Conservation (phyloP, 192 early-diverging fungal genomes). For the Coemansia sp. region DNA sequence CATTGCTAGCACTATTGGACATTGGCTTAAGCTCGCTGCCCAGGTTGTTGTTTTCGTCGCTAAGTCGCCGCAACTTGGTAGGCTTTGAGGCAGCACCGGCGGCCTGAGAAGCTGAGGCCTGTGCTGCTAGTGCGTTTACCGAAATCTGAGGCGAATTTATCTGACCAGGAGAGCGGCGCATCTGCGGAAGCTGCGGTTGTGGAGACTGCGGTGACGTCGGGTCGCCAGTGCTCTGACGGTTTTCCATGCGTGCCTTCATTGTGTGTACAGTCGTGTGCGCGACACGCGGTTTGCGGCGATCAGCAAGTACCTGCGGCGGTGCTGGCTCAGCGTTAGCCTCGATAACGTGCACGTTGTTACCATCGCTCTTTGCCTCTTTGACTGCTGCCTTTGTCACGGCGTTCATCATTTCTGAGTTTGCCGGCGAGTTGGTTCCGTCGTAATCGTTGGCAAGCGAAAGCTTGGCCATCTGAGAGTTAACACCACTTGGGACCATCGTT, state of each 20-base stretch:
- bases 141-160: constrained; percentile 21
- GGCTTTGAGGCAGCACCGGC: constrained; percentile 15
- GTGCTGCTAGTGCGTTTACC: constrained; percentile 11
- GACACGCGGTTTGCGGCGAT: constrained; percentile 49
- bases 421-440: constrained; percentile 16
- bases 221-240: constrained; percentile 20
- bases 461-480: constrained; percentile 8
- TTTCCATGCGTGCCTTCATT: constrained; percentile 53
- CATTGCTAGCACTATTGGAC: constrained; percentile 3
- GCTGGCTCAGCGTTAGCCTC: constrained; percentile 22
- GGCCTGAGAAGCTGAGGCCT: constrained; percentile 1
- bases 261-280: constrained; percentile 45
- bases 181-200: constrained; percentile 3
- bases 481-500: neutral
- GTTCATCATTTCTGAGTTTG: constrained; percentile 29
- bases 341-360: constrained; percentile 35
- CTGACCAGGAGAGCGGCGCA: constrained; percentile 28
- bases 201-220: constrained; percentile 12
- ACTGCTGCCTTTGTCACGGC: constrained; percentile 46
- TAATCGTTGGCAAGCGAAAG: constrained; percentile 1
- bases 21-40: neutral
- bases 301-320: constrained; percentile 52
- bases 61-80: constrained; percentile 33
- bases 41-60: constrained; percentile 25
- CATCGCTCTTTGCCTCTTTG: constrained; percentile 42